Evolutionary conservation across 2,329 filamentous ascomycete species (phyloP).

Genomic region (Trichoderma sp.): DNA sequence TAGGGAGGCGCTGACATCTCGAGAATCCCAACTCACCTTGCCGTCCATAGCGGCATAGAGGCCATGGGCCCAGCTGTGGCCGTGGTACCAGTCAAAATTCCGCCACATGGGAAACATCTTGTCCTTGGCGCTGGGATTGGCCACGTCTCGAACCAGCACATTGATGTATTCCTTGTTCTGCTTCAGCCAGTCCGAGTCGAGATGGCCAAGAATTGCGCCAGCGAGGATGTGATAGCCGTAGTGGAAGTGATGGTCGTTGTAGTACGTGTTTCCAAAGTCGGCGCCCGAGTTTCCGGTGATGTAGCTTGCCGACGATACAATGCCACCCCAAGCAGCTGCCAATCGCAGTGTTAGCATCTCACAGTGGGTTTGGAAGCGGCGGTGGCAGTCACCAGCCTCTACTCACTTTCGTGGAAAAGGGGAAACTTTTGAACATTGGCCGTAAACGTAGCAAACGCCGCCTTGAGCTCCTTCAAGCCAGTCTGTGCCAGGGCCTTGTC

Average conservation of each 20-base stretch:
- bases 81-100: conserved; percentile 90
- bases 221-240: conserved; percentile 89
- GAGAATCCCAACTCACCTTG: conserved; percentile 46
- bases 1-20: background rate
- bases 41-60: conserved; percentile 68
- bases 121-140: conserved; percentile 71
- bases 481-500: conserved; percentile 55
- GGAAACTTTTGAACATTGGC: conserved; percentile 66
- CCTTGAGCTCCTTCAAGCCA: conserved; percentile 61
- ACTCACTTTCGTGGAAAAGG: conserved; percentile 60
- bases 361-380: background rate
- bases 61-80: conserved; percentile 89
- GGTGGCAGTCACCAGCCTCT: background rate
- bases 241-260: conserved; percentile 74
- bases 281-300: conserved; percentile 61
- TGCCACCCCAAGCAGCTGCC: conserved; percentile 68
- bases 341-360: background rate
- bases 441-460: conserved; percentile 62
- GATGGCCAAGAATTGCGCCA: conserved; percentile 74
- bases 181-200: conserved; percentile 72
- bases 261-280: conserved; percentile 89
- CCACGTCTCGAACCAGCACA: conserved; percentile 74
- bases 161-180: conserved; percentile 79
- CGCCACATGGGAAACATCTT: conserved; percentile 77
- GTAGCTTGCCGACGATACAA: conserved; percentile 75